These are phyloP conservation scores for Canna indica DNA, from an alignment of 176 grass and related monocot genomes.

Conservation along the genomic window DNA sequence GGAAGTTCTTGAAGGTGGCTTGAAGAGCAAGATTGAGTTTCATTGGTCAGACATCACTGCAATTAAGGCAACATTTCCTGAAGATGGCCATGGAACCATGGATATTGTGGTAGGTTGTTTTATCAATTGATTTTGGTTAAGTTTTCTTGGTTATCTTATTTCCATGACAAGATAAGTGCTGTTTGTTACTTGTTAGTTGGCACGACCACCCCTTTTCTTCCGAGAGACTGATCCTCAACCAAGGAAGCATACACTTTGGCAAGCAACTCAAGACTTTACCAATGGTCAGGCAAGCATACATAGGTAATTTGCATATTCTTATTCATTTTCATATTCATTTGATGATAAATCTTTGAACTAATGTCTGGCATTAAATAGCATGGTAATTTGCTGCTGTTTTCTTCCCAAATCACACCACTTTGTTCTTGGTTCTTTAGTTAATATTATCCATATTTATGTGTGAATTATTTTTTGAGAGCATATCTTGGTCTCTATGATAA, in stretches of 20 bases:
- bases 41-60: conserved; percentile 11
- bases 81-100: neutral
- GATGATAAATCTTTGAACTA: too few species aligned
- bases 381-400: too few species aligned
- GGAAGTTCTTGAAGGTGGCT: conserved; percentile 19
- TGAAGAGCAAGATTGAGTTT: conserved; percentile 21
- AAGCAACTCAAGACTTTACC: conserved; percentile 67
- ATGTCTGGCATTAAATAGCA: too few species aligned
- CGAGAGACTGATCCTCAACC: conserved; percentile 73
- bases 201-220: conserved; percentile 62
- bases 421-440: neutral
- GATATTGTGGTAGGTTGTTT: conserved; percentile 16
- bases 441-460: neutral
- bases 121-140: neutral
- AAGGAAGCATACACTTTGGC: conserved; percentile 85
- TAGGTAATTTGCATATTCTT: conserved; percentile 30
- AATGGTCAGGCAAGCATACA: conserved; percentile 47
- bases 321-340: neutral
- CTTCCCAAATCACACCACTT: too few species aligned
- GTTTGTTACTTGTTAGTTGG: conserved; percentile 68
- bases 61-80: conserved; percentile 6
- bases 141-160: neutral
- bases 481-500: neutral
- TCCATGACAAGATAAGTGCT: neutral
- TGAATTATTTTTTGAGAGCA: neutral